Evolutionary conservation across 116 monocot species (phyloP).

Genomic region (Dioscorea cayenensis): DNA sequence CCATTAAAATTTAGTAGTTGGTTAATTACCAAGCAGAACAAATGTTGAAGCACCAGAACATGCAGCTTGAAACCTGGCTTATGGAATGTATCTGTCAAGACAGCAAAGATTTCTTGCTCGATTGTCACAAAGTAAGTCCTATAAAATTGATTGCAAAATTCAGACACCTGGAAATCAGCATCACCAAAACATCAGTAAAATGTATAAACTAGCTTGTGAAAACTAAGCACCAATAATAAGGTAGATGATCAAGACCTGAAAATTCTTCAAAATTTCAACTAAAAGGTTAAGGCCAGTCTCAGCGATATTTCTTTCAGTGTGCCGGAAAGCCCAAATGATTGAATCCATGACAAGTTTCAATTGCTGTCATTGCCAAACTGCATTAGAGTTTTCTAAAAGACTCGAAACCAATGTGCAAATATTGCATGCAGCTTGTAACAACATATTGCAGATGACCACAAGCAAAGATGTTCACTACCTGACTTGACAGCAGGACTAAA

Average conservation of each 20-base stretch:
- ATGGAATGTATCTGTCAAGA: conserved; percentile 95
- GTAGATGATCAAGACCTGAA: conserved; percentile 47
- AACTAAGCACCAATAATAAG: background rate
- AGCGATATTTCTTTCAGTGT: conserved; percentile 98
- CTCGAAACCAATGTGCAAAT: too few relatives aligned
- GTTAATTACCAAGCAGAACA: conserved; percentile 78
- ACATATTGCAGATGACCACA: too few relatives aligned
- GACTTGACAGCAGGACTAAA: conserved; percentile 79
- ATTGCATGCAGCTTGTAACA: too few relatives aligned
- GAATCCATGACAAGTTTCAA: conserved; percentile 95
- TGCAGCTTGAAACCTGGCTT: conserved; percentile 99
- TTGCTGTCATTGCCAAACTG: conserved; percentile 48
- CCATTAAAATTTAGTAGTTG: background rate
- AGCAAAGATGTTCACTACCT: conserved; percentile 31
- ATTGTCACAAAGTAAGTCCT: conserved; percentile 87
- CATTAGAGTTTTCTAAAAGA: too few relatives aligned
- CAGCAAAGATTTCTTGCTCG: conserved; percentile 98
- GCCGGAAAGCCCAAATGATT: conserved; percentile 96
- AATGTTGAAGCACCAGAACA: conserved; percentile 83
- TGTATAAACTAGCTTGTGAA: background rate
- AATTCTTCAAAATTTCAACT: conserved; percentile 88
- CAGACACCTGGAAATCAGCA: conserved; percentile 46
- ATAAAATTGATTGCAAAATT: conserved; percentile 91
- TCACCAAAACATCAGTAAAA: background rate
- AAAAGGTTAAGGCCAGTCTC: conserved; percentile 95